Percentiles rank a stretch among this genome's conserved stretches.
Evolutionary conservation across 352 stramenopile species (phyloP).

Genomic region (Globisporangium middletonii): DNA sequence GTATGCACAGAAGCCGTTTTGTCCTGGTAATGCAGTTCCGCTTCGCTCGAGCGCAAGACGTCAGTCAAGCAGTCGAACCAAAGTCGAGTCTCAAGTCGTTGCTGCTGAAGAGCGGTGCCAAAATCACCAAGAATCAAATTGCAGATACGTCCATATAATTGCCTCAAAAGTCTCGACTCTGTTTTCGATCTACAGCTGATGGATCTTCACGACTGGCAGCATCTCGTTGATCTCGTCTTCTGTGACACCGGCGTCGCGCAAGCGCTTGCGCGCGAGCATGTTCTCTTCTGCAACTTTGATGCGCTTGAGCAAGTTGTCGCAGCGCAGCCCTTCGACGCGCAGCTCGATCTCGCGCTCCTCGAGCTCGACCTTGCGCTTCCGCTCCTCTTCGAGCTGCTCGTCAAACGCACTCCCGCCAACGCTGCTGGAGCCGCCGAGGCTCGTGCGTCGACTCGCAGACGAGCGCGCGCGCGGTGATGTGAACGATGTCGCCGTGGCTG

Average conservation of each 20-base stretch:
- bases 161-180: too few species aligned
- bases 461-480: too few species aligned
- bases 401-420: not conserved
- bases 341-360: slow-evolving; percentile 9
- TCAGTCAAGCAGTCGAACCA: too few species aligned
- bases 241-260: slow-evolving; percentile 9
- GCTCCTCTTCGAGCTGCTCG: not conserved
- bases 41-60: too few species aligned
- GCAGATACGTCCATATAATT: too few species aligned
- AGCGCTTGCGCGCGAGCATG: slow-evolving; percentile 15
- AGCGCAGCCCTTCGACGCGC: slow-evolving; percentile 14
- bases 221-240: slow-evolving; percentile 12
- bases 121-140: too few species aligned
- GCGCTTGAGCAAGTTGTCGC: slow-evolving; percentile 14
- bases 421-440: not conserved
- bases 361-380: slow-evolving; percentile 7
- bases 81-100: too few species aligned
- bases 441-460: not conserved
- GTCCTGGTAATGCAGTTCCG: too few species aligned
- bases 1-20: too few species aligned
- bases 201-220: slow-evolving; percentile 1
- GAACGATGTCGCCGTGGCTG: not conserved
- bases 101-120: too few species aligned
- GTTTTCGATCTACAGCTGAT: too few species aligned
- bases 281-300: slow-evolving; percentile 17